These are phyloP conservation scores for Massariosphaeria phaeospora DNA, from an alignment of 495 filamentous ascomycete genomes.

Conservation along the genomic window DNA sequence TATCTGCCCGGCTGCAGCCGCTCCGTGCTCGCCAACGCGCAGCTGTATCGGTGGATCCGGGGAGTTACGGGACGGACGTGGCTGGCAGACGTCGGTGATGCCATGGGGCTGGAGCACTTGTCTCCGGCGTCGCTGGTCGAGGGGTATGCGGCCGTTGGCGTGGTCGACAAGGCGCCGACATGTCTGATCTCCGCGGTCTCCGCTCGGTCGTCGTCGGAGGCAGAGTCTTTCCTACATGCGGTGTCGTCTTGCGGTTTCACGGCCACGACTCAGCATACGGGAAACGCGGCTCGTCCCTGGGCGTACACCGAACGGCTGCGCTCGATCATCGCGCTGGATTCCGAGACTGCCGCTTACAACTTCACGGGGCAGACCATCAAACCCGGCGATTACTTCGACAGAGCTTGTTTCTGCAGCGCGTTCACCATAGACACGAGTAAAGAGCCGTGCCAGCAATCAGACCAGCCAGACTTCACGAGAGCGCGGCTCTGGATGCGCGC, in stretches of 20 bases:
- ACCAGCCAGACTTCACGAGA: constrained; percentile 1
- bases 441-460: constrained; percentile 7
- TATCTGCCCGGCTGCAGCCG: constrained; percentile 15
- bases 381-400: constrained; percentile 19
- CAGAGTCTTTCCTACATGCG: constrained; percentile 8
- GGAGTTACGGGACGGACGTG: constrained; percentile 13
- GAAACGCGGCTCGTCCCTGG: constrained; percentile 17
- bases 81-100: constrained; percentile 21
- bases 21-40: constrained; percentile 20
- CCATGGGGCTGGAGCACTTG: constrained; percentile 7
- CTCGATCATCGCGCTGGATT: constrained; percentile 17
- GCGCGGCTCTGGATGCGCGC: constrained; percentile 17
- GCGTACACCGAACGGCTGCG: constrained; percentile 3
- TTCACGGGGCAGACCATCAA: not conserved
- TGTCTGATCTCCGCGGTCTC: constrained; percentile 9
- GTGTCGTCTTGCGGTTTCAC: constrained; percentile 16
- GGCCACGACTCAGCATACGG: constrained; percentile 11
- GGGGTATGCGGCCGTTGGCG: constrained; percentile 10
- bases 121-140: constrained; percentile 4
- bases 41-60: constrained; percentile 18
- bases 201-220: no score
- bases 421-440: constrained; percentile 2
- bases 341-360: constrained; percentile 19
- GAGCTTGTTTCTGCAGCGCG: constrained; percentile 12
- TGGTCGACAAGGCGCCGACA: constrained; percentile 9